phyloP scores from a whole-genome alignment of 1,284 basidiomycete species.

The Fomes fomentarius region DNA sequence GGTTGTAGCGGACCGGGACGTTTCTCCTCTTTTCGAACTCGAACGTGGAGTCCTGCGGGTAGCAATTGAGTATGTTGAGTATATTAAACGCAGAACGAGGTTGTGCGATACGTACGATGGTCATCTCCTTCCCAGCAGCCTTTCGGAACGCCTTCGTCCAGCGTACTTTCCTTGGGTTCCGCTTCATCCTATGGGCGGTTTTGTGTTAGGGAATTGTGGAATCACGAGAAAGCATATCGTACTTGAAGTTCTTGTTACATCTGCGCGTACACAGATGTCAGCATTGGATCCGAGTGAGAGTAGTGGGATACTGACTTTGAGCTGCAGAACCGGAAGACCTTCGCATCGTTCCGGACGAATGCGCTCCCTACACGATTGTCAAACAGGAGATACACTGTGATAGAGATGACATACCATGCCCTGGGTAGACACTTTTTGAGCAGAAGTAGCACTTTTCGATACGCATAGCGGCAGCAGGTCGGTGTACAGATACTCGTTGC shows the following conservation, averaged over 20 bases:
- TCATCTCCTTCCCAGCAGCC: conserved; percentile 99
- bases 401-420: conserved; percentile 67
- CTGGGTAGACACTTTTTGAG: conserved; percentile 93
- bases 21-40: conserved; percentile 99
- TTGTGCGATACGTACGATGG: conserved; percentile 67
- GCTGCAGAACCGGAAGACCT: conserved; percentile 95
- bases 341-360: conserved; percentile 96
- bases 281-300: not conserved
- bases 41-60: conserved; percentile 88
- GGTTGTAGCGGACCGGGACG: conserved; percentile 96
- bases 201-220: not conserved
- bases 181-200: conserved; percentile 83
- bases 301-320: conserved; percentile 73
- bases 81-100: not conserved
- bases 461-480: conserved; percentile 54
- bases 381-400: not conserved
- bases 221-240: not conserved
- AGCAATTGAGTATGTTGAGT: not conserved
- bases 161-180: conserved; percentile 97
- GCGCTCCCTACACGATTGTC: conserved; percentile 63
- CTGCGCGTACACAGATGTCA: conserved; percentile 41
- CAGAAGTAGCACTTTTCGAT: conserved; percentile 94
- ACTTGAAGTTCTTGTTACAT: conserved; percentile 99
- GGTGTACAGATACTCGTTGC: conserved; percentile 2
- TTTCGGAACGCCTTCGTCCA: conserved; percentile 99